Evolutionary conservation across 345 rosid genomes (phyloP), one percentile per base, ranked within the genome.

Genomic region (Bruguiera sexangula): DNA sequence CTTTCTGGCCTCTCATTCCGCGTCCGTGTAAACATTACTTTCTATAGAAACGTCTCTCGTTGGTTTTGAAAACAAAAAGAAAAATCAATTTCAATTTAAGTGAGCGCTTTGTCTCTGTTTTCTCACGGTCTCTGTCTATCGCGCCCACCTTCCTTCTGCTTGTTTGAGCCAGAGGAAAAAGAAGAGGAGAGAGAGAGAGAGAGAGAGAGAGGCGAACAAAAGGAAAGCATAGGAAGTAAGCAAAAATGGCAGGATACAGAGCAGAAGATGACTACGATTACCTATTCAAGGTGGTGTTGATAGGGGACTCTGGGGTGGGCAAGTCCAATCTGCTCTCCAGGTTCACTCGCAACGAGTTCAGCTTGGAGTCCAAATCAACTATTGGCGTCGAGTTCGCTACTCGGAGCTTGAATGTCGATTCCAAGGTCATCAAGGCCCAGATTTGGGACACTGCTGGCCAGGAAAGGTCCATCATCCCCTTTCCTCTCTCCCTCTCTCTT

Each of bases 361-460:
- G 93, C 71, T 92, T 92, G 64, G 97, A 92, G 80, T 89, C 97
- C 62, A 92, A 89, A 77, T 89, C 97, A 69, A 92, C 97, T 36
- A 92, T 92, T 31, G 97, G 97, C 1, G 97, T 92, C 0, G 97
- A 92, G 90, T 92, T 92, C 80, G 97, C 97, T 15, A 92, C 97
- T 76, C 93, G 97, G 53, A 92, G 97, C 87, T 82, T 92, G 83
- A 87, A 71, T 69, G 92, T 92, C 39, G 90, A 92, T 79, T 84
- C 83, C 24, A 92, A 92, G 76, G 85, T 92, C 73, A 86, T 92
- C 81, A 92, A 92, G 76, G 93, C 97, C 75, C 97, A 92, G 96
- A 92, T 92, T 89, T 92, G 97, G 97, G 97, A 92, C 71, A 92
- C 97, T 60, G 97, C 97, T 80, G 97, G 97, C 60, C 96, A 92